Percentiles rank a stretch among this genome's conserved stretches.
Conservation (phyloP, 2,329 filamentous ascomycete species). For the Penicillium sp. region DNA sequence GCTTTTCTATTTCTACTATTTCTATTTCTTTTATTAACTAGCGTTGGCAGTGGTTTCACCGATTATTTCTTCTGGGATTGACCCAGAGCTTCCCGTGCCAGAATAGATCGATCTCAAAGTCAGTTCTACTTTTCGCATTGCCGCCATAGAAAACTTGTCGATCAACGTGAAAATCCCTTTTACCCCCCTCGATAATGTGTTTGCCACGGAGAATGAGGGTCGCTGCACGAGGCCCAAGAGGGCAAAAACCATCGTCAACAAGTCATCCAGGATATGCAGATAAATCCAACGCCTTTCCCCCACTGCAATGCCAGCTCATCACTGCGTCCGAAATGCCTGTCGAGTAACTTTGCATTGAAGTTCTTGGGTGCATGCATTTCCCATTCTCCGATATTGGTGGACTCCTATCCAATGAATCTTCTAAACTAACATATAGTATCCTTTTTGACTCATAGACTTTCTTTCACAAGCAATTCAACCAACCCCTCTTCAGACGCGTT, state of each 20-base stretch:
- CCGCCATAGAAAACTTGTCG: not conserved
- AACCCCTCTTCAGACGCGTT: constrained; percentile 19
- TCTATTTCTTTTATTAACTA: not conserved
- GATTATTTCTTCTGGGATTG: not conserved
- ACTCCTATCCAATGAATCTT: not conserved
- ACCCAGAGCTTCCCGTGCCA: not conserved
- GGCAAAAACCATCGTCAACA: constrained; percentile 17
- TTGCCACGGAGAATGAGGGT: not conserved
- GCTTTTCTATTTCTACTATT: too few relatives aligned
- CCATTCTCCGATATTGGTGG: constrained; percentile 1
- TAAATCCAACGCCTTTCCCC: constrained; percentile 37
- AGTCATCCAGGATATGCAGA: constrained; percentile 5
- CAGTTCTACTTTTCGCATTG: not conserved
- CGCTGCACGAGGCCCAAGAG: constrained; percentile 24
- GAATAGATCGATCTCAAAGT: not conserved
- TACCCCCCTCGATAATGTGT: constrained; percentile 3
- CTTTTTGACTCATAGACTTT: constrained; percentile 1
- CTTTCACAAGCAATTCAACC: not conserved
- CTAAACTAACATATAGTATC: not conserved
- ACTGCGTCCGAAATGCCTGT: constrained; percentile 60
- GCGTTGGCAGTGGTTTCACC: not conserved
- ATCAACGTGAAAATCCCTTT: not conserved
- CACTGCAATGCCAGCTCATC: constrained; percentile 68
- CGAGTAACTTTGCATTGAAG: constrained; percentile 23
- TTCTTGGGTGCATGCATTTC: not conserved